Evolutionary conservation across 306 rosid genomes (phyloP).

Genomic region (Boehmeria nivea): DNA sequence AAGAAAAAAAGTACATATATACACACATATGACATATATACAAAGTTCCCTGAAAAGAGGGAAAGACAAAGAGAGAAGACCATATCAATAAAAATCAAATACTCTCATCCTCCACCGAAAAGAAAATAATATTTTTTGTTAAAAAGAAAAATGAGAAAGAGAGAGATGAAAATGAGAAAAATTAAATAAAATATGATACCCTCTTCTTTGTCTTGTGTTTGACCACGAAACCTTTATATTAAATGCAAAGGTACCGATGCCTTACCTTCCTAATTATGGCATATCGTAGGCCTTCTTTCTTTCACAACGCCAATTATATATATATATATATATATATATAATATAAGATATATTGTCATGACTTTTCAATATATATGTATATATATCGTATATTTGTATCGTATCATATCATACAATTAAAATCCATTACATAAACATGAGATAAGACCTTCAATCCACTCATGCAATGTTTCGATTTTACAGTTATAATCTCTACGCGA

Average conservation of each 20-base stretch:
- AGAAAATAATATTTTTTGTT: neutral
- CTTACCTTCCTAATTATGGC: constrained; percentile 22
- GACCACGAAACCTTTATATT: constrained; percentile 19
- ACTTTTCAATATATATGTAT: neutral
- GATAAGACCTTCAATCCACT: neutral
- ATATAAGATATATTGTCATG: too few relatives aligned
- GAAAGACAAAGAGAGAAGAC: constrained; percentile 7
- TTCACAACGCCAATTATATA: neutral
- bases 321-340: neutral
- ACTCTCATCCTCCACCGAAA: constrained; percentile 9
- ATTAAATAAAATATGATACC: neutral
- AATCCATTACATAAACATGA: neutral
- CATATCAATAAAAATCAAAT: constrained; percentile 15
- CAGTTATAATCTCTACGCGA: too few relatives aligned
- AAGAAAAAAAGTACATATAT: too few relatives aligned
- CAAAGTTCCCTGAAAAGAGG: neutral
- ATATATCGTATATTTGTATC: too few relatives aligned
- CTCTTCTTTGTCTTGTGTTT: neutral
- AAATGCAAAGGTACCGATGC: constrained; percentile 27
- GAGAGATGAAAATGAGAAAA: neutral
- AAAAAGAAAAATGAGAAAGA: neutral
- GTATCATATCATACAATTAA: too few relatives aligned
- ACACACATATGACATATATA: neutral
- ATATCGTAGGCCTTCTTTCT: constrained; percentile 8
- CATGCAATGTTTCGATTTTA: neutral